A percentile compares a stretch with the other conserved stretches of the same genome.
Evolutionary conservation across 306 rosid species (phyloP).

Genomic region (Dryas drummondii): DNA sequence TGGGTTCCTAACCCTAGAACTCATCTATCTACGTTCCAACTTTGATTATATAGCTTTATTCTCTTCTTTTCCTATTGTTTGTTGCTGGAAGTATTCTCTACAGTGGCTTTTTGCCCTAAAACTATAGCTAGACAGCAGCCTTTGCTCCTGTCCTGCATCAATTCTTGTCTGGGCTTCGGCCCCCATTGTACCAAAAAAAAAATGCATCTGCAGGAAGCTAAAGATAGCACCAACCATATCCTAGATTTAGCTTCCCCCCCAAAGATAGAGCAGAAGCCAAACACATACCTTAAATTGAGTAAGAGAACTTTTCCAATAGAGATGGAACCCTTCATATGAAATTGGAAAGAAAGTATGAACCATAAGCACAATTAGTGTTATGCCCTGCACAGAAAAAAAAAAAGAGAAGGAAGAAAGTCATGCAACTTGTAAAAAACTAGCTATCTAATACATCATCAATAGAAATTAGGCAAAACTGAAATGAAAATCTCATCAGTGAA

Average conservation of each 20-base stretch:
- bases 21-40: too few relatives aligned
- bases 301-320: slow-evolving; percentile 62
- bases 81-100: too few relatives aligned
- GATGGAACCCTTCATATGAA: slow-evolving; percentile 61
- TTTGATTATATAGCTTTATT: too few relatives aligned
- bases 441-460: slow-evolving; percentile 6
- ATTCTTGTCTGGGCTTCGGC: too few relatives aligned
- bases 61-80: too few relatives aligned
- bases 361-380: slow-evolving; percentile 54
- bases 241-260: neutral
- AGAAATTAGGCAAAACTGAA: slow-evolving; percentile 3
- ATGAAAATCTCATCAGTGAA: neutral
- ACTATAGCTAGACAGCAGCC: too few relatives aligned
- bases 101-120: too few relatives aligned
- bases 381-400: slow-evolving; percentile 51
- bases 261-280: neutral
- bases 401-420: neutral
- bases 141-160: too few relatives aligned
- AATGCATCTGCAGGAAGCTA: neutral
- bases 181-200: too few relatives aligned
- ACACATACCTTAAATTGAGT: slow-evolving; percentile 66
- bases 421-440: neutral
- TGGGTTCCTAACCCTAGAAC: too few relatives aligned
- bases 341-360: slow-evolving; percentile 75
- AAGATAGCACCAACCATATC: neutral